Evolutionary conservation across 495 filamentous ascomycete genomes (phyloP), one percentile per base, ranked within the genome.

Genomic region (Tuber calosporum): DNA sequence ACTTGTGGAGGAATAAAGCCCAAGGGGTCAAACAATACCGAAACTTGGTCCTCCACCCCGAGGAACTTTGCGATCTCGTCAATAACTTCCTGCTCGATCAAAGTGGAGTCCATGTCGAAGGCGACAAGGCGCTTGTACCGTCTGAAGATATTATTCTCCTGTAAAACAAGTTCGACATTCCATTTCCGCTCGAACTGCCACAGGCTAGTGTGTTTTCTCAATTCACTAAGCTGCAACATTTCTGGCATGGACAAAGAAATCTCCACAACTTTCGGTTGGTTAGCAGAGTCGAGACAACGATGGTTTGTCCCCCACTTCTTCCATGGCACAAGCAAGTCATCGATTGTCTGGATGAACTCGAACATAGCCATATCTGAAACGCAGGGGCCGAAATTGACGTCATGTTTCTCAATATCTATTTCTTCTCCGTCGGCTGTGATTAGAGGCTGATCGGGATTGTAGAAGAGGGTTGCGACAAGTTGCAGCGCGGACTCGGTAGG

Each of bases 41-140:
- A 87, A 76, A 93, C 90, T 76, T 88, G 74, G 71, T 87, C 86
- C 77, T 89, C 73, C 20, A 81, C 74, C 19, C 80, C 80, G 30
- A 80, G 67, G 69, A 74, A 81, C 68, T 42, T 88, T 34, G 95
- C 95, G 71, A 99, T 90, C 79, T 97, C 89, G 79, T 99, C 95
- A 79, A 99, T 97, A 36, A 96, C 92, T 84, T 99, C 95, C 81
- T 99, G 93, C 73, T 94, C 88, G 77, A 99, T 97, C 72, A 99
- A 86, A 0, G 95, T 99, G 74, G 90, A 93, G 83, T 99, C 95
- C 95, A 99, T 99, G 81, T 99, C 95, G 78, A 99, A 99, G 38
- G 96, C 89, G 2, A 92, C 93, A 7, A 99, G 84, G 3, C 92
- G 89, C 80, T 92, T 91, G 81, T 93, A 87, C 36, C 88, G 86